Evolutionary conservation across 2,329 filamentous ascomycete species (phyloP).

Genomic region (Botrytis byssoidea): DNA sequence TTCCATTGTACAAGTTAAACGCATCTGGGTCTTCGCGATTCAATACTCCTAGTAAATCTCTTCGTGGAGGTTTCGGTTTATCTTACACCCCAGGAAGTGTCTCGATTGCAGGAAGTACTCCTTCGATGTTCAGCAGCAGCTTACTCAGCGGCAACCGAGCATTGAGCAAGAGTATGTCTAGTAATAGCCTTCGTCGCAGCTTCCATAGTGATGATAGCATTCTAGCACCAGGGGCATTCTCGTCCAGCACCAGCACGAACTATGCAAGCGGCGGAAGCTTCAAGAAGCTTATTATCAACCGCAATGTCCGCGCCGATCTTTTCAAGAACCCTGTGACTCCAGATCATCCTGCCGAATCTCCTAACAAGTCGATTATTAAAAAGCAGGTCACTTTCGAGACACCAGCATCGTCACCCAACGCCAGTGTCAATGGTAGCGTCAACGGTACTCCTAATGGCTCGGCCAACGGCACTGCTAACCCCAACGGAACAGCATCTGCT

Average conservation of each 20-base stretch:
- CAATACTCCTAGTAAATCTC: conserved; percentile 71
- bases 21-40: conserved; percentile 70
- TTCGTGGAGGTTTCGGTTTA: conserved; percentile 80
- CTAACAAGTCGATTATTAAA: conserved; percentile 56
- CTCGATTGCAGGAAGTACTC: conserved; percentile 65
- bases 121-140: conserved; percentile 65
- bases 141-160: conserved; percentile 61
- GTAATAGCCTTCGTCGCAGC: conserved; percentile 78
- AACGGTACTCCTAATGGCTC: conserved; percentile 45
- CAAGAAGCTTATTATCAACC: conserved; percentile 92
- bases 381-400: conserved; percentile 91
- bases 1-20: conserved; percentile 85
- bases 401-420: neutral
- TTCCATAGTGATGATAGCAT: conserved; percentile 85
- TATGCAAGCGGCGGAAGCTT: conserved; percentile 69
- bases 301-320: conserved; percentile 73
- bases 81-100: conserved; percentile 81
- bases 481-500: conserved; percentile 40
- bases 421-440: conserved; percentile 31
- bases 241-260: conserved; percentile 61
- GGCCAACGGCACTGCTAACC: conserved; percentile 44
- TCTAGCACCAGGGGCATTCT: conserved; percentile 80
- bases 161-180: conserved; percentile 83
- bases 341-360: conserved; percentile 40
- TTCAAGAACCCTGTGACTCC: conserved; percentile 55